A percentile compares a stretch with the other conserved stretches of the same genome.
Conservation (phyloP, 495 filamentous ascomycete species). For the Trichoderma virens region DNA sequence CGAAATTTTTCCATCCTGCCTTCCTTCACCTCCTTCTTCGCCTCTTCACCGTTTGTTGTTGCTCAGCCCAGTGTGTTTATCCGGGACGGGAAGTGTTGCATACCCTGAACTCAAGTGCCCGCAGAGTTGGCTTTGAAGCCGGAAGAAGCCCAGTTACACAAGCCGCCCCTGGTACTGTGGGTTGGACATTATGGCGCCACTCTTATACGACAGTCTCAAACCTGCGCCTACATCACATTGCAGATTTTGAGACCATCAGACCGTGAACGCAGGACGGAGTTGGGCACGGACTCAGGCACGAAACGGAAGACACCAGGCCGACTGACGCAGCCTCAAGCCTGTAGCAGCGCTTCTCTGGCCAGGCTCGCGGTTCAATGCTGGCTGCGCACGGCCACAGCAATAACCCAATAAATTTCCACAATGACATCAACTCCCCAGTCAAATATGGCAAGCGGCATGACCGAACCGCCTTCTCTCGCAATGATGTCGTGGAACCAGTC, state of each 20-base stretch:
- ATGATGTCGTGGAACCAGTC: neutral
- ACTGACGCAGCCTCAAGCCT: neutral
- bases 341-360: too few relatives aligned
- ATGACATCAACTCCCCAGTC: constrained; percentile 7
- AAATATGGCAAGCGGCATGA: neutral
- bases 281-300: neutral
- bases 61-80: neutral
- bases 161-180: neutral
- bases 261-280: neutral
- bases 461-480: constrained; percentile 1
- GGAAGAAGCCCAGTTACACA: neutral
- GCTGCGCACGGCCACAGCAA: constrained; percentile 2
- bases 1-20: neutral
- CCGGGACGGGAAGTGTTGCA: neutral
- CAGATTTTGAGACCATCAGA: neutral
- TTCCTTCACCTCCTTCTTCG: neutral
- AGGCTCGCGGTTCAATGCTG: neutral
- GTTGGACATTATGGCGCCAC: constrained; percentile 2
- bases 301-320: neutral
- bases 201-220: neutral
- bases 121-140: neutral
- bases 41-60: neutral
- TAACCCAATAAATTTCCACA: constrained; percentile 4
- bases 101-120: neutral
- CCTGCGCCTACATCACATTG: neutral